Evolutionary conservation across 345 rosid genomes (phyloP).

Genomic region (Camelina neglecta): DNA sequence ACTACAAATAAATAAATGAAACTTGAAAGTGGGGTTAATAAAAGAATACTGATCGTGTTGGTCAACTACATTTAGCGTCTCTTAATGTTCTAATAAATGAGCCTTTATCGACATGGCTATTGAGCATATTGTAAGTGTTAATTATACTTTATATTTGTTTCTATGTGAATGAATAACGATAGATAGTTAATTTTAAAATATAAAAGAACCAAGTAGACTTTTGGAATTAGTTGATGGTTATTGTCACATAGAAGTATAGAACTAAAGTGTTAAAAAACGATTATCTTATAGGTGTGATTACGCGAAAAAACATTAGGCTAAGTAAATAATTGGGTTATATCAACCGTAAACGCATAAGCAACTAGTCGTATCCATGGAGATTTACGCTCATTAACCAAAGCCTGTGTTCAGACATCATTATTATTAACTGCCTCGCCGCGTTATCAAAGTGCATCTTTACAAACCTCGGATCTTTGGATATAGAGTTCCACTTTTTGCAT

Average conservation of each 20-base stretch:
- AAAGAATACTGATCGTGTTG: slow-evolving; percentile 27
- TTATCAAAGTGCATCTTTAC: no score
- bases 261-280: background rate
- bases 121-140: slow-evolving; percentile 14
- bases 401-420: no score
- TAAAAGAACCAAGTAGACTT: slow-evolving; percentile 8
- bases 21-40: slow-evolving; percentile 33
- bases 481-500: no score
- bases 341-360: no score
- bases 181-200: background rate
- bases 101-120: slow-evolving; percentile 26
- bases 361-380: no score
- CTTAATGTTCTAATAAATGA: slow-evolving; percentile 11
- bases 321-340: background rate
- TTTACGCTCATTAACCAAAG: no score
- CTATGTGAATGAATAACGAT: background rate
- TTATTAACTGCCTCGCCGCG: no score
- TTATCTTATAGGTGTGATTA: background rate
- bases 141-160: background rate
- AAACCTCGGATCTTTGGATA: no score
- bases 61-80: slow-evolving; percentile 44
- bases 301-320: no score
- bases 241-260: background rate
- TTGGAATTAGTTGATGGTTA: slow-evolving; percentile 4
- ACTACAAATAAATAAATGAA: slow-evolving; percentile 12